Evolutionary conservation across 2,329 filamentous ascomycete species (phyloP).

Genomic region (Aspergillus hiratsukae): DNA sequence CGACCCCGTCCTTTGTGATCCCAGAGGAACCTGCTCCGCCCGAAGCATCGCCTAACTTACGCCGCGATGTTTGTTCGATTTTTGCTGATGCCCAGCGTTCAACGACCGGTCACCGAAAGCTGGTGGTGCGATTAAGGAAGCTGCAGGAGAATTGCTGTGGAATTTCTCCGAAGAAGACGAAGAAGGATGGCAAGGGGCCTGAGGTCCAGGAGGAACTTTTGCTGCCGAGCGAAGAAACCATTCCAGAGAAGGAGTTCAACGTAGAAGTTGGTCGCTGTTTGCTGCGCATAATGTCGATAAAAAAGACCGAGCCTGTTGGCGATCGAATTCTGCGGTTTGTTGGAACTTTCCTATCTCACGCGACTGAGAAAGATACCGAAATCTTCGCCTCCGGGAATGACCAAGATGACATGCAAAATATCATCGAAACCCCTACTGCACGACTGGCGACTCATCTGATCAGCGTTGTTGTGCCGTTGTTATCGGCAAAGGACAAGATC

Average conservation of each 20-base stretch:
- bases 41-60: constrained; percentile 52
- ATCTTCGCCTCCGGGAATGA: constrained; percentile 58
- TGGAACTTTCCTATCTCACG: constrained; percentile 76
- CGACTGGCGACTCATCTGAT: constrained; percentile 73
- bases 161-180: constrained; percentile 43
- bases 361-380: constrained; percentile 63
- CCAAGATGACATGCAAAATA: constrained; percentile 63
- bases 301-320: constrained; percentile 85
- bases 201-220: constrained; percentile 46
- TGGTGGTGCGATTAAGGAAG: constrained; percentile 81
- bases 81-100: constrained; percentile 83
- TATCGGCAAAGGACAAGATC: constrained; percentile 85
- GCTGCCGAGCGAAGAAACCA: constrained; percentile 54
- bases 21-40: constrained; percentile 57
- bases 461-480: constrained; percentile 66
- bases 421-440: constrained; percentile 78
- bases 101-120: constrained; percentile 83
- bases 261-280: constrained; percentile 78
- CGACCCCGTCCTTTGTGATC: constrained; percentile 41
- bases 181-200: constrained; percentile 44
- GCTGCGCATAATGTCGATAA: constrained; percentile 75
- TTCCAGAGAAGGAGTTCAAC: constrained; percentile 84
- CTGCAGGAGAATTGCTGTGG: constrained; percentile 78
- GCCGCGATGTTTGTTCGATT: constrained; percentile 66
- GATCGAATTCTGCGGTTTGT: constrained; percentile 83